Percentiles rank a stretch among this genome's conserved stretches.
Conservation (phyloP, 1,284 basidiomycete species). For the Singerocomus inundabilis region DNA sequence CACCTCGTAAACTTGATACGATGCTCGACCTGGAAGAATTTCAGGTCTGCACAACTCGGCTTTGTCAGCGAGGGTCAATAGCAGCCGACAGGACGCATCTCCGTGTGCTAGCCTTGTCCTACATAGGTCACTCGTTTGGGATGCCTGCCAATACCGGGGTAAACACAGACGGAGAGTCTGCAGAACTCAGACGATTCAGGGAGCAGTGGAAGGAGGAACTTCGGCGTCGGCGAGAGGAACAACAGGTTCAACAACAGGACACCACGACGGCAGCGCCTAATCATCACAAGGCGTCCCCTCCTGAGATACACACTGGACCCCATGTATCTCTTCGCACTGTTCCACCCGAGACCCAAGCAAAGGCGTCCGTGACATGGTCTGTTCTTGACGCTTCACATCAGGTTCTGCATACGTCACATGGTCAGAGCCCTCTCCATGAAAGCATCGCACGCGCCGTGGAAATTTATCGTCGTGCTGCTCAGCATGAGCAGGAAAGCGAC, state of each 20-base stretch:
- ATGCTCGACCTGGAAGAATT: no score
- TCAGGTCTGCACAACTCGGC: no score
- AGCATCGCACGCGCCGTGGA: constrained; percentile 52
- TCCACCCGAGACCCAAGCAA: not conserved
- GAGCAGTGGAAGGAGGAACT: constrained; percentile 75
- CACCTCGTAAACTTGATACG: no score
- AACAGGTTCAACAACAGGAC: constrained; percentile 7
- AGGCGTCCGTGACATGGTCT: constrained; percentile 1
- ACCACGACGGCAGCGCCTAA: not conserved
- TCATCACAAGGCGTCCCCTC: not conserved
- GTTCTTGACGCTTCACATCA: constrained; percentile 5
- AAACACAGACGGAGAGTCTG: constrained; percentile 32
- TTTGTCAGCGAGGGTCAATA: no score
- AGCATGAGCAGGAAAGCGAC: constrained; percentile 69
- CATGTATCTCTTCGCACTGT: not conserved
- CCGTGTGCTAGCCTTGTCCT: constrained; percentile 1
- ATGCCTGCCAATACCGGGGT: constrained; percentile 4
- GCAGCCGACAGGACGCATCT: not conserved
- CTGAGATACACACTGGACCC: not conserved
- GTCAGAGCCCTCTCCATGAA: constrained; percentile 31
- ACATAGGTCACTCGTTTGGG: not conserved
- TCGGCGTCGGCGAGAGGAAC: constrained; percentile 39
- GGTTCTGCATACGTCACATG: constrained; percentile 14
- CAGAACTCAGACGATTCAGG: constrained; percentile 67
- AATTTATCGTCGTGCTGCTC: constrained; percentile 68